Percentiles rank a stretch among this genome's conserved stretches.
These are phyloP conservation scores for Linum lewisii DNA, from an alignment of 345 rosid genomes.

Conservation along the genomic window DNA sequence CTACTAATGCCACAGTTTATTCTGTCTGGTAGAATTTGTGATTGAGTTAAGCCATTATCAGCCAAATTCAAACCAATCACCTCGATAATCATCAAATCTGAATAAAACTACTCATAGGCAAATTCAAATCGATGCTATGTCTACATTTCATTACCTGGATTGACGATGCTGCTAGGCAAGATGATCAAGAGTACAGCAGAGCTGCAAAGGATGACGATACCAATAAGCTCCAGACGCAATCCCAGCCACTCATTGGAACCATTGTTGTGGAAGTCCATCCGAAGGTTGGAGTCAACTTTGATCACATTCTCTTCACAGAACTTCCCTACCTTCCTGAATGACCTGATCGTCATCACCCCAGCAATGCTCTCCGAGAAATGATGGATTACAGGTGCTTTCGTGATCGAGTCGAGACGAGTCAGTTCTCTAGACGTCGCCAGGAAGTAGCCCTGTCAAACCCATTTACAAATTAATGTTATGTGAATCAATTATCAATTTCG, in stretches of 20 bases:
- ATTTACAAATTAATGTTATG: too few species aligned
- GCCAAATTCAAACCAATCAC: too few species aligned
- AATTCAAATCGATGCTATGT: too few species aligned
- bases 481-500: too few species aligned
- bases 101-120: too few species aligned
- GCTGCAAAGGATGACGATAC: slow-evolving; percentile 66
- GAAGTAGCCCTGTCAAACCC: slow-evolving; percentile 58
- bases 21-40: too few species aligned
- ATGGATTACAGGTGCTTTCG: slow-evolving; percentile 90
- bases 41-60: too few species aligned
- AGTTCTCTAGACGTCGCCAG: slow-evolving; percentile 79
- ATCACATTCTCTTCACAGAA: slow-evolving; percentile 62
- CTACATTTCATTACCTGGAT: too few species aligned
- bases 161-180: slow-evolving; percentile 67
- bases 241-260: slow-evolving; percentile 94
- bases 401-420: slow-evolving; percentile 88
- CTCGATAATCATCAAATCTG: too few species aligned
- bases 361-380: slow-evolving; percentile 93
- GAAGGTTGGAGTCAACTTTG: slow-evolving; percentile 59
- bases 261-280: slow-evolving; percentile 87
- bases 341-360: slow-evolving; percentile 76
- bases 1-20: not conserved
- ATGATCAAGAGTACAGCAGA: slow-evolving; percentile 69
- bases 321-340: slow-evolving; percentile 47
- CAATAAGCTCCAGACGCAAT: slow-evolving; percentile 70